Base-by-base conservation (phyloP, 2,329 filamentous ascomycete species). In the Coniosporium tulheliwenetii region DNA sequence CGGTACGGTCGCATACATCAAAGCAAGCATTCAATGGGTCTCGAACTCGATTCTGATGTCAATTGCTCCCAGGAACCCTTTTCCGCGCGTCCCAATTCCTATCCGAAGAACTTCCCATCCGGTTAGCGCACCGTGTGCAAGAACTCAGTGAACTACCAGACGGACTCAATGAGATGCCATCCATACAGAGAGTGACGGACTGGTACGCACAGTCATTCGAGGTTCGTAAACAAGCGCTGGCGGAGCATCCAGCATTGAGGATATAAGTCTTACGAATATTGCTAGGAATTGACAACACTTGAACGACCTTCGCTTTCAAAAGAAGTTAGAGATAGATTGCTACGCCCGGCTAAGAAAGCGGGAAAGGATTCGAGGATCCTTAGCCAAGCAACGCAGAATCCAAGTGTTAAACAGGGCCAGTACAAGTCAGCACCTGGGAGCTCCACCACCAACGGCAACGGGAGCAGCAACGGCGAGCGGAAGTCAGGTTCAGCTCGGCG, bases 191-290 rank as follows among this genome's bases (percentile, higher is more conserved):
- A 55, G 91, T 98, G 50, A 82, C 87, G 60, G 87, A 96, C 56
- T 98, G 91, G 91, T 98, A 98, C 62, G 91, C 89, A 48, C 91
- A 98, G 67, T 98, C 91, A 39, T 98, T 98, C 56, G 91, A 98
- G 77, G 87, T 94, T 74, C 52, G 73, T 58, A 7, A 26, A 26
- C 19, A 26, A 26, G 19, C 7, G 19, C 19, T 26, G 19, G 19
- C 19, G 19, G 19, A 3, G 19, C 19, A 26, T 38, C 15, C 40
- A 36, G 36, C 39, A 38, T 26, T 26, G 19, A 26, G 19, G 3
- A 26, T 26, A 26, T 7, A 26, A 26, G 19, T 26, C 19, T 26
- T 26, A 26, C 19, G 19, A 7, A 26, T 26, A 26, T 26, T 7
- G 19, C 19, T 50, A 89, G 85, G 91, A 98, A 72, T 93, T 98